A percentile compares a stretch with the other conserved stretches of the same genome.
phyloP scores from a whole-genome alignment of 441 rosid genomes.

The Corymbia calophylla region DNA sequence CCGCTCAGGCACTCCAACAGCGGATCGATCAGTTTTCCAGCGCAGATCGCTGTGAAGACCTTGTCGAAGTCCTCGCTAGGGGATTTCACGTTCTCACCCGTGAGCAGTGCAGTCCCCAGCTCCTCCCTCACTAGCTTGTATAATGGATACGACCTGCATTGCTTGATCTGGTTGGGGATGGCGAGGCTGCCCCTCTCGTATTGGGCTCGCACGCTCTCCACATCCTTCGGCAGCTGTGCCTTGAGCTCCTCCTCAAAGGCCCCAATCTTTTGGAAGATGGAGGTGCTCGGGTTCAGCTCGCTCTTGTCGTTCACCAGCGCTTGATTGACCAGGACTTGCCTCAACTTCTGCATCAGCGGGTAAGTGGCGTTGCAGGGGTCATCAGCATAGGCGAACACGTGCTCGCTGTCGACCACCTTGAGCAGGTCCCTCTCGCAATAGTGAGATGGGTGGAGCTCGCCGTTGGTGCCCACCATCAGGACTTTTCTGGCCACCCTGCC shows the following conservation, averaged over 20 bases:
- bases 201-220: not conserved
- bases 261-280: not conserved
- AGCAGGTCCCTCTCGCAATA: conserved; percentile 55
- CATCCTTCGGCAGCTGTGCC: not conserved
- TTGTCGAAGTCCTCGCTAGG: conserved; percentile 6
- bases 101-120: conserved; percentile 4
- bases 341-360: conserved; percentile 59
- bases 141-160: conserved; percentile 5
- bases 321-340: conserved; percentile 64
- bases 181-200: not conserved
- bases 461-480: conserved; percentile 25
- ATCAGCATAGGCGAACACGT: conserved; percentile 52
- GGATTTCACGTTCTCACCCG: conserved; percentile 4
- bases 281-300: not conserved
- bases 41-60: conserved; percentile 4
- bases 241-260: conserved; percentile 13
- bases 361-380: conserved; percentile 64
- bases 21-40: conserved; percentile 6
- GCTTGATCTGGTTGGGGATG: not conserved
- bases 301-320: conserved; percentile 42
- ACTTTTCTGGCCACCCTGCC: conserved; percentile 39
- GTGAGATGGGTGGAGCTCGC: conserved; percentile 59
- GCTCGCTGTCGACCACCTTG: conserved; percentile 48
- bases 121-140: conserved; percentile 10
- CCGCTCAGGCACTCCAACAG: conserved; percentile 9